Base-by-base conservation (phyloP, 331 rosid species). In the Rhamnella rubrinervis region DNA sequence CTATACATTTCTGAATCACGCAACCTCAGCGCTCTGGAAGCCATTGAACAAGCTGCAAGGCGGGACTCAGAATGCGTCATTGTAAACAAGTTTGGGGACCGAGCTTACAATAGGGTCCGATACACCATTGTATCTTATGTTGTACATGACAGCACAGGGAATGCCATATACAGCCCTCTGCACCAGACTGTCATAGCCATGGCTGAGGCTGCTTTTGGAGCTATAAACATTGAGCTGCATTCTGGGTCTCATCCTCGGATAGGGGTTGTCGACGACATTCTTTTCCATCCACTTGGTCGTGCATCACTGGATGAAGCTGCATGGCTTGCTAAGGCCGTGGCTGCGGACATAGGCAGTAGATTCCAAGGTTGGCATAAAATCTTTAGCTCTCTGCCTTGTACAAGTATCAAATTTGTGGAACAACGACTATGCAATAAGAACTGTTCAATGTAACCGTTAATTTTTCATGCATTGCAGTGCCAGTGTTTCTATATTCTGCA, bases 201-300 rank as follows among this genome's bases (percentile, higher is more conserved):
- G 92, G 79, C 92, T 13, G 92, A 90, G 71, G 92, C 84, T 66
- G 97, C 98, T 14, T 88, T 83, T 37, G 70, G 73, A n/a, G 69
- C 78, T 73, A 65, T 88, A 21, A 84, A 88, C 76, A 90, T 93
- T 12, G 89, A 88, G 77, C 59, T 35, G 25, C 98, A 90, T 46
- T 74, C 83, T 0, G 97, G 97, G 0, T 80, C 96, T 72, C 95
- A 88, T 75, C 98, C 98, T 13, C 91, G 85, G 8, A 58, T 90
- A 4, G 98, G 98, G 9, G 89, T 77, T 0, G 88, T 93, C 1
- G 97, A 93, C 26, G 97, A 93, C 93, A 87, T 93, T 67, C 77
- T 90, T 59, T 86, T 90, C 78, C 98, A 93, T 61, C 98, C 96
- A 11, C 73, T 93, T 40, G 85, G 82, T 31, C 71, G 77, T 18